Conservation (phyloP, 805 yeast genomes). For the Suhomyces faveliae region DNA sequence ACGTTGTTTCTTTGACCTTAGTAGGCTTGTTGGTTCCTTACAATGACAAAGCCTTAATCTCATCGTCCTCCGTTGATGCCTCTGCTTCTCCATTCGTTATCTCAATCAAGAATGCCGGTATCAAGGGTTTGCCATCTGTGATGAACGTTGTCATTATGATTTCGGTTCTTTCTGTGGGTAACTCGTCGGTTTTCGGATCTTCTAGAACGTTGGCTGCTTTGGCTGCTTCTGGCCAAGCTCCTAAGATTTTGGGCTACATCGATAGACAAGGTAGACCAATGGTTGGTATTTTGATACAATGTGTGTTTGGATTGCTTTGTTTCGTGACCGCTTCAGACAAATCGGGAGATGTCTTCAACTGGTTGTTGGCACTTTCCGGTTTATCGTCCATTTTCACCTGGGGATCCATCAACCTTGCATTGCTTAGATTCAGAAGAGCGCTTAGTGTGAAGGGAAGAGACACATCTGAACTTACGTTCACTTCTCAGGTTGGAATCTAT, state of each 20-base stretch:
- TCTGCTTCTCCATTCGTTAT: conserved; percentile 74
- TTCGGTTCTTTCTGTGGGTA: conserved; percentile 71
- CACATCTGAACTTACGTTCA: conserved; percentile 35
- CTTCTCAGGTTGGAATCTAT: conserved; percentile 35
- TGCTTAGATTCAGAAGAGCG: conserved; percentile 62
- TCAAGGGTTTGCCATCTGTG: conserved; percentile 63
- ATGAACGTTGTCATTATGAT: conserved; percentile 70
- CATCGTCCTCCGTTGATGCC: conserved; percentile 52
- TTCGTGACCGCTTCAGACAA: conserved; percentile 61
- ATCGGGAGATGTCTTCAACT: conserved; percentile 60
- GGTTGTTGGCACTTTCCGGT: conserved; percentile 79
- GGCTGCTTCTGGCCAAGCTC: conserved; percentile 66
- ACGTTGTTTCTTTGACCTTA: conserved; percentile 54
- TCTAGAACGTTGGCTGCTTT: conserved; percentile 67
- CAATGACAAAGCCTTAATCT: conserved; percentile 48
- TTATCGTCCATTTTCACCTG: conserved; percentile 76
- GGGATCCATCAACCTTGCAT: conserved; percentile 71
- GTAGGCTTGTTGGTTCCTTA: conserved; percentile 74
- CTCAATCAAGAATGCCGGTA: conserved; percentile 66
- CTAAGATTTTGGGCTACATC: conserved; percentile 59
- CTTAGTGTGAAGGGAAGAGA: conserved; percentile 49
- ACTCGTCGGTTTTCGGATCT: conserved; percentile 67
- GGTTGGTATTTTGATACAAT: conserved; percentile 57
- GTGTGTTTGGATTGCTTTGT: conserved; percentile 56
- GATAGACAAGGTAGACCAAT: conserved; percentile 80